Evolutionary conservation across 1,284 basidiomycete species (phyloP), one percentile per base, ranked within the genome.

Genomic region (Takashimella tepidaria): DNA sequence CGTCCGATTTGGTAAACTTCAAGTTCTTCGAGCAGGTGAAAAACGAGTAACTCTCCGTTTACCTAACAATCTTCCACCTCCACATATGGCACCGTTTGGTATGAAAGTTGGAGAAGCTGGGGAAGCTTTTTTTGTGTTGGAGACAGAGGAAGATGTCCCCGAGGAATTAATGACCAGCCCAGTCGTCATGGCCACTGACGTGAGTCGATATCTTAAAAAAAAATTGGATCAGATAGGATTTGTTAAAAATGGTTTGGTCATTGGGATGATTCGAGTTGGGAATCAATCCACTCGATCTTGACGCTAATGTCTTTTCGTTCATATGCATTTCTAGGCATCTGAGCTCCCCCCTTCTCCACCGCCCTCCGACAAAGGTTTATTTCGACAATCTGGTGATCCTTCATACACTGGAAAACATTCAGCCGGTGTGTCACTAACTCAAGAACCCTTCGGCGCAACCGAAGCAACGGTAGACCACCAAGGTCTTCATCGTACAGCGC

Each of bases 81-180:
- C 73, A 6, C 70, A 74, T 61, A 50, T 69, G n/a, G 75, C 70
- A 49, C 95, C 95, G 2, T 98, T 92, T 72, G 83, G 82, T 69
- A 99, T 99, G 96, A 98, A 99, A 80, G 93, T 98, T 61, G 92
- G 92, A 43, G 95, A 98, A 58, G 90, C 93, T 1, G 96, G 96
- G 19, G 96, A 99, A 77, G 96, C 95, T 0, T 98, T 98, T 80
- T 98, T 98, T 68, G 89, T 99, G 41, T 90, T 98, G 63, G 93
- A 99, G 76, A 97, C 95, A 1, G 91, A 96, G 45, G 89, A 87
- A 49, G 89, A 93, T 59, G 86, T 98, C 27, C 95, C 96, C 1
- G 88, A 85, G 45, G 89, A 93, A 67, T 83, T 99, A 55, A 87
- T 95, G 62, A 99, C 96, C 0, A 92, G 88, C 75, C 96, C 96